Base-by-base conservation (phyloP, 2,329 filamentous ascomycete species). In the Talaromyces sp. region DNA sequence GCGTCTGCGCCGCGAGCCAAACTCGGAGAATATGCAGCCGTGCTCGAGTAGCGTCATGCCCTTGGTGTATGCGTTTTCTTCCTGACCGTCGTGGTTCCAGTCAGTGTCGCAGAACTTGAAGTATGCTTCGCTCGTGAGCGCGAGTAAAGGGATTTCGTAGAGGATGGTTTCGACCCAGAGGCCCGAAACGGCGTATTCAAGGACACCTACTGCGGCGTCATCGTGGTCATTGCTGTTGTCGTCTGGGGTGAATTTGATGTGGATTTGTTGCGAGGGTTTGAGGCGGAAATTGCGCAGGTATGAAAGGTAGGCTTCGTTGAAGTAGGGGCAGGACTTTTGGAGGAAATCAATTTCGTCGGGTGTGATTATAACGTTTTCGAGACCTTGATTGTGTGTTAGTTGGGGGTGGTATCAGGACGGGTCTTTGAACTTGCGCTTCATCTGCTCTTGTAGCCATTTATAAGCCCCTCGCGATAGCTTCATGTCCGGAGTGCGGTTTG, bases 61-160 rank as follows among this genome's bases (percentile, higher is more conserved):
- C 79, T 99, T 99, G 8, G 85, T 81, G 66, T 87, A 91, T 1
- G 95, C 93, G 68, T 88, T 88, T 57, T 96, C 88, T 71, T 96
- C 87, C 75, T 99, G 95, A 2, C 88, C 89, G 5, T 90, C 85
- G 70, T 98, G 90, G 69, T 85, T 88, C 95, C 95, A 99, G 74
- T 97, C 93, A 59, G 79, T 91, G 73, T 99, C 92, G 81, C 92
- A 91, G 77, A 96, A 98, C 72, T 91, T 92, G 83, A 99, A 99
- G 79, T 97, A 99, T 57, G 95, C 92, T 76, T 99, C 93, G 55
- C 92, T 97, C 1, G 93, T 91, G 67, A 99, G 78, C 2, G 96
- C 92, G 21, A 99, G 83, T 23, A 99, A 83, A 0, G 95, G 95
- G 63, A 99, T 97, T 79, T 99, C 95, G 79, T 99, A 99, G 25